Base-by-base conservation (phyloP, 2,329 filamentous ascomycete genomes). In the Neofusicoccum ribis region DNA sequence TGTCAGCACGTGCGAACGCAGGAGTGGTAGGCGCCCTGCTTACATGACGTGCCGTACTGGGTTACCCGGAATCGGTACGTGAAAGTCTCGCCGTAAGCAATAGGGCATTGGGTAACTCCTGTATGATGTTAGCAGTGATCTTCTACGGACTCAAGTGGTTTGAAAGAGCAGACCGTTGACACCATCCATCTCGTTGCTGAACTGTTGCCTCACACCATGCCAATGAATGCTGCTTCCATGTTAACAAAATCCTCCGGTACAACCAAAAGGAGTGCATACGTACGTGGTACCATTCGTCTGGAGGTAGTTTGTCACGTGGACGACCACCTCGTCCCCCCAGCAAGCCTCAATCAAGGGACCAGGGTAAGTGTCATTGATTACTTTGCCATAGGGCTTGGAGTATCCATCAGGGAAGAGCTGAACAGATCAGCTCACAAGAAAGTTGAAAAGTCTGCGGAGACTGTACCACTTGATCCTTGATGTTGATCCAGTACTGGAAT, bases 111-210 rank as follows among this genome's bases (percentile, higher is more conserved):
- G 17, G 67, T 66, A 34, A 76, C 69, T 9, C 73, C 72, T 14
- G 74, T 71, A 3, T 50, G 2, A 41, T 9, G 23, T 49, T 14
- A 61, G 31, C 8, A 3, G 14, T 34, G n/a, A 7, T 17, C 17
- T 17, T 12, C 8, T 2, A 37, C 15, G 12, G 7, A 6, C 34
- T 14, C n/a, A 15, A 47, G 27, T 39, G 37, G 37, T 15, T n/a
- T 17, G 9, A 12, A n/a, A 3, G 11, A 12, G 37, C 58, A 8
- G n/a, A 50, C 58, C 62, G 23, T 64, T 64, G 2, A 78, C 76
- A 65, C 76, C 76, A 62, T 78, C 76, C 63, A 73, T 76, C 71
- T 73, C 77, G 4, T 73, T 70, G 14, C 73, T 74, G 15, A 68
- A 67, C 11, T 66, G 68, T 31, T 77, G 74, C 17, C 75, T 67